Evolutionary conservation across 257 asterid species (phyloP).

Genomic region (Misopates orontium): DNA sequence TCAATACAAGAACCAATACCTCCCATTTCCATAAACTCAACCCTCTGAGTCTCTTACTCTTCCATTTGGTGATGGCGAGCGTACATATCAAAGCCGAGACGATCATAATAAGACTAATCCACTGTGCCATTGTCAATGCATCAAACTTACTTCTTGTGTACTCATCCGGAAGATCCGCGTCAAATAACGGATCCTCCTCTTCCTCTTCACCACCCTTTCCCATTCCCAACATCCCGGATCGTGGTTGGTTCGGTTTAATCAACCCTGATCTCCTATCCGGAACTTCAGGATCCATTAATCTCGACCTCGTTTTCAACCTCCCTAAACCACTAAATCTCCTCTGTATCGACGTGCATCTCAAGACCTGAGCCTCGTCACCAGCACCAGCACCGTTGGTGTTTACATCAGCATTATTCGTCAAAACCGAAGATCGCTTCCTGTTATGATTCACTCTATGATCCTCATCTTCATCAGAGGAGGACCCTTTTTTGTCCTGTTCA

Average conservation of each 20-base stretch:
- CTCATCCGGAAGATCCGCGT: slow-evolving; percentile 54
- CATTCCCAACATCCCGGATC: slow-evolving; percentile 39
- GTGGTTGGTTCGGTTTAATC: slow-evolving; percentile 30
- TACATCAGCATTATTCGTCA: neutral
- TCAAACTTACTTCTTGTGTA: slow-evolving; percentile 37
- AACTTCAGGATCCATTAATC: slow-evolving; percentile 43
- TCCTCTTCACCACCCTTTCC: slow-evolving; percentile 44
- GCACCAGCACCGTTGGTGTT: slow-evolving; percentile 3
- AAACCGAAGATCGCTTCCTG: slow-evolving; percentile 18
- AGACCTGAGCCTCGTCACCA: slow-evolving; percentile 32
- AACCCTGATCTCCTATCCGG: slow-evolving; percentile 38
- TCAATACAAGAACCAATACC: slow-evolving; percentile 52
- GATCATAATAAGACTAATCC: slow-evolving; percentile 49
- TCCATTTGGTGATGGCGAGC: slow-evolving; percentile 34
- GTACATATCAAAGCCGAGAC: slow-evolving; percentile 40
- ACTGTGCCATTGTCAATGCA: slow-evolving; percentile 43
- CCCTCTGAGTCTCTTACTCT: slow-evolving; percentile 38
- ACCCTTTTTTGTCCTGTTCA: slow-evolving; percentile 10
- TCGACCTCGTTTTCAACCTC: slow-evolving; percentile 47
- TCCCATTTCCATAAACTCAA: slow-evolving; percentile 68
- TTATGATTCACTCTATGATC: slow-evolving; percentile 12
- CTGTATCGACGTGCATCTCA: slow-evolving; percentile 44
- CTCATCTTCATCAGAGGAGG: slow-evolving; percentile 37
- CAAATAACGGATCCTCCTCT: slow-evolving; percentile 55
- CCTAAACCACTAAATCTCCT: slow-evolving; percentile 41